Percentiles rank a stretch among this genome's conserved stretches.
Conservation (phyloP, 768 basidiomycete species). For the Mycena belliarum region DNA sequence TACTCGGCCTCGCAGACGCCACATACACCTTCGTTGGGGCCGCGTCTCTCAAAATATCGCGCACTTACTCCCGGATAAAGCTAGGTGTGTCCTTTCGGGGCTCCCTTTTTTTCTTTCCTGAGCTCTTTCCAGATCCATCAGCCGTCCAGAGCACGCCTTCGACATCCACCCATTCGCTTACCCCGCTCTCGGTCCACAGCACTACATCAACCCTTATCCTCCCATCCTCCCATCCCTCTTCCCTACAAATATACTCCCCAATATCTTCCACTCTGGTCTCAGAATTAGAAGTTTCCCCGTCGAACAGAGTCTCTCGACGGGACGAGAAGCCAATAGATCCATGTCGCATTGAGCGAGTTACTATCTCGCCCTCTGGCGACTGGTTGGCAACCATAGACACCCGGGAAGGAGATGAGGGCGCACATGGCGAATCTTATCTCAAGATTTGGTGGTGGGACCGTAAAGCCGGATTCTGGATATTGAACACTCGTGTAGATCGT, state of each 20-base stretch:
- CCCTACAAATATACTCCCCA: slow-evolving; percentile 89
- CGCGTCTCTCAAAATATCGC: slow-evolving; percentile 67
- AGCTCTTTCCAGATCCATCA: slow-evolving; percentile 31
- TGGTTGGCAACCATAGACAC: slow-evolving; percentile 94
- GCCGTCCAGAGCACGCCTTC: slow-evolving; percentile 31
- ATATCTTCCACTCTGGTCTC: slow-evolving; percentile 66
- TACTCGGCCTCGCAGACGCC: slow-evolving; percentile 81
- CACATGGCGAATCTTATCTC: slow-evolving; percentile 71
- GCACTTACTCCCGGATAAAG: slow-evolving; percentile 77
- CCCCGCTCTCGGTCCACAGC: slow-evolving; percentile 78
- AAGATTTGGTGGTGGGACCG: slow-evolving; percentile 91
- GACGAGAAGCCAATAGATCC: slow-evolving; percentile 79
- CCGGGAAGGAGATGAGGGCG: slow-evolving; percentile 65
- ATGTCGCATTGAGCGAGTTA: slow-evolving; percentile 69
- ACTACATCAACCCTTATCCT: slow-evolving; percentile 77
- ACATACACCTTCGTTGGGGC: slow-evolving; percentile 76
- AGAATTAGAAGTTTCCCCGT: slow-evolving; percentile 92
- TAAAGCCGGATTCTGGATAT: slow-evolving; percentile 59
- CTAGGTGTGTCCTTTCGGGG: slow-evolving; percentile 49
- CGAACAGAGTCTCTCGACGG: slow-evolving; percentile 83
- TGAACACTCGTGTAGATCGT: slow-evolving; percentile 88
- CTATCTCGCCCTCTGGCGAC: slow-evolving; percentile 64
- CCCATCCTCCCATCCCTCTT: slow-evolving; percentile 92
- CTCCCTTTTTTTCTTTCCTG: neutral
- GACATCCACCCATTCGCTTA: slow-evolving; percentile 40